Percentiles rank a stretch among this genome's conserved stretches.
Evolutionary conservation across 2,329 filamentous ascomycete species (phyloP).

Genomic region (Exophiala oligosperma): DNA sequence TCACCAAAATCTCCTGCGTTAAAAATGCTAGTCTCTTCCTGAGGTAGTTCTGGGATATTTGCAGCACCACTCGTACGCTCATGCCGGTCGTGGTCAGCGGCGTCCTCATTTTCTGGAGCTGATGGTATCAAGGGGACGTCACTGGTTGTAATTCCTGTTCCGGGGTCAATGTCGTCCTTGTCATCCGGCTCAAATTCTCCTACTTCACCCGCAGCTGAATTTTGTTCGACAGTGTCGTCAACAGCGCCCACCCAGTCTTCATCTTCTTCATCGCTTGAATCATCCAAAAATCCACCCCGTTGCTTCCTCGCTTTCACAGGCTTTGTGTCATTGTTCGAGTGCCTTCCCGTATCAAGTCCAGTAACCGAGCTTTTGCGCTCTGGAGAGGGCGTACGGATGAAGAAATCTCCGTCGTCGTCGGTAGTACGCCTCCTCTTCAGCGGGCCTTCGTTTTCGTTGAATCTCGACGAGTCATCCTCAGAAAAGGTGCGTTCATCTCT

Average conservation of each 20-base stretch:
- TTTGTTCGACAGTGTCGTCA: background rate
- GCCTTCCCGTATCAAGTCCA: background rate
- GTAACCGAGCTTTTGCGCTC: background rate
- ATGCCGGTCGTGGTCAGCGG: slow-evolving; percentile 14
- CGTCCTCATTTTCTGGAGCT: background rate
- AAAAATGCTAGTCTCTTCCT: slow-evolving; percentile 48
- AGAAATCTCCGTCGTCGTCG: slow-evolving; percentile 11
- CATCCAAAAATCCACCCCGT: slow-evolving; percentile 30
- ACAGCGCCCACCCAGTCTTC: slow-evolving; percentile 9
- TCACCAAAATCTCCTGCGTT: slow-evolving; percentile 51
- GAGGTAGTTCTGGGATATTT: slow-evolving; percentile 46
- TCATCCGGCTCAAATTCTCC: background rate
- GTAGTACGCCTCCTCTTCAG: slow-evolving; percentile 46
- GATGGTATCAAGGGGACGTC: slow-evolving; percentile 29
- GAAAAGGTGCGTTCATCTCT: background rate
- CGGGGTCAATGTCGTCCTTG: slow-evolving; percentile 12
- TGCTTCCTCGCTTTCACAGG: slow-evolving; percentile 18
- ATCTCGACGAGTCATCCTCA: slow-evolving; percentile 32
- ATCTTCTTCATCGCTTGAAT: slow-evolving; percentile 52
- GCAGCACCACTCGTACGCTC: slow-evolving; percentile 25
- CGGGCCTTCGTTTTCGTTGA: slow-evolving; percentile 40
- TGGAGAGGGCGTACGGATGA: slow-evolving; percentile 25
- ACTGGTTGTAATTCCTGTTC: slow-evolving; percentile 5
- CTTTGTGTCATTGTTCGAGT: background rate
- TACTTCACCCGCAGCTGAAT: slow-evolving; percentile 5